Base-by-base conservation (phyloP, 1,284 basidiomycete genomes). In the Marasmius tenuissimus region DNA sequence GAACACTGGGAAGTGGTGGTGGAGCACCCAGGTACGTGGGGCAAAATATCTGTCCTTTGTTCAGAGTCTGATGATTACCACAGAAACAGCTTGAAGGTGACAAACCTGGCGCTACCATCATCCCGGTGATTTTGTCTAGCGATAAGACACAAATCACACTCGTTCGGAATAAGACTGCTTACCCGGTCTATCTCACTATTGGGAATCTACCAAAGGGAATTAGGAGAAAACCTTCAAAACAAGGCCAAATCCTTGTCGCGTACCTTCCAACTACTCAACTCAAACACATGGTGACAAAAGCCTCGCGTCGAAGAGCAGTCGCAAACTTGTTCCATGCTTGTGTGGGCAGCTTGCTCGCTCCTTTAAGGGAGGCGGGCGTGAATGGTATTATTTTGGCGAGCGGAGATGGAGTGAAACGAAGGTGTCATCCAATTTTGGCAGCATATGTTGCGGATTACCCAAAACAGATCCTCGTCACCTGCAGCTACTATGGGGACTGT, bases 311-410 rank as follows among this genome's bases (percentile, higher is more conserved):
- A 6, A 38, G 59, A 9, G 11, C 39, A 7, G 14, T 60, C 11
- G 59, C 53, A 14, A 55, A 60, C 39, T n/a, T 57, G 14, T 60
- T 60, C 35, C 59, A 60, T 47, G 27, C 59, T 27, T 60, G 59
- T 34, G 45, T 60, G 52, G 18, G 12, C 5, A 14, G 12, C 45
- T 22, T 60, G 12, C 8, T 57, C n/a, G 38, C 12, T 10, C 53
- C 53, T 10, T 37, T 60, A 14, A 12, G 12, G 8, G 38, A 4
- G 18, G 11, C 40, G 22, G 59, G 53, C 4, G 27, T 18, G 11
- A 6, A 45, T 20, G 53, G 53, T 11, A 48, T 57, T 5, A 52
- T 14, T 9, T n/a, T 57, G 27, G 34, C 42, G 16, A 60, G 59
- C 37, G 59, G 59, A 38, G 59, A 60, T 42, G 59, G 59, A 10